phyloP scores from a whole-genome alignment of 2,329 filamentous ascomycete genomes.

The Claviceps citrina region DNA sequence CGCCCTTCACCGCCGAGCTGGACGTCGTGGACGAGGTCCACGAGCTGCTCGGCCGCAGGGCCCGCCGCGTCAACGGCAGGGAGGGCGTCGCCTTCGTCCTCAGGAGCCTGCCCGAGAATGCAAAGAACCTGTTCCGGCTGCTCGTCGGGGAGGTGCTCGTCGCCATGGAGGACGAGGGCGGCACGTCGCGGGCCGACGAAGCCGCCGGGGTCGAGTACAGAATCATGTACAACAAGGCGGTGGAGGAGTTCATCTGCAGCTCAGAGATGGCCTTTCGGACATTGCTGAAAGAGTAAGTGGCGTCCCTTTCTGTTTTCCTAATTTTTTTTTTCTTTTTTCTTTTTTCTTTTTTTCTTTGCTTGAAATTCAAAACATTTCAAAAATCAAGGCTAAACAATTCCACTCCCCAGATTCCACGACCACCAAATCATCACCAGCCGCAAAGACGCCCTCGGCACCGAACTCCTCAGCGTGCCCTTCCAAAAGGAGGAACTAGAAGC shows the following conservation, averaged over 20 bases:
- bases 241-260: slow-evolving; percentile 92
- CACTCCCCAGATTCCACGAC: slow-evolving; percentile 89
- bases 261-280: slow-evolving; percentile 94
- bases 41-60: slow-evolving; percentile 66
- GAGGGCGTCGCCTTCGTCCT: slow-evolving; percentile 88
- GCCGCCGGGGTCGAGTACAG: slow-evolving; percentile 73
- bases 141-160: slow-evolving; percentile 73
- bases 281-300: slow-evolving; percentile 75
- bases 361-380: too few species aligned
- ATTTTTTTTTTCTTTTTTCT: background rate
- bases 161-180: slow-evolving; percentile 46
- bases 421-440: slow-evolving; percentile 91
- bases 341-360: background rate
- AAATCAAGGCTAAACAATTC: too few species aligned
- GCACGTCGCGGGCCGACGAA: slow-evolving; percentile 17
- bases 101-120: slow-evolving; percentile 81
- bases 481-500: slow-evolving; percentile 76
- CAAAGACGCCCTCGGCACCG: slow-evolving; percentile 72
- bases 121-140: slow-evolving; percentile 70
- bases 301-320: background rate
- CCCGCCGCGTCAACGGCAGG: slow-evolving; percentile 67
- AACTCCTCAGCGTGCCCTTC: slow-evolving; percentile 74
- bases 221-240: slow-evolving; percentile 83
- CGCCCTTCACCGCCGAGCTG: slow-evolving; percentile 54
- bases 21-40: slow-evolving; percentile 86